Evolutionary conservation across 2,329 filamentous ascomycete species (phyloP).

Genomic region (Tolypocladium sp.): DNA sequence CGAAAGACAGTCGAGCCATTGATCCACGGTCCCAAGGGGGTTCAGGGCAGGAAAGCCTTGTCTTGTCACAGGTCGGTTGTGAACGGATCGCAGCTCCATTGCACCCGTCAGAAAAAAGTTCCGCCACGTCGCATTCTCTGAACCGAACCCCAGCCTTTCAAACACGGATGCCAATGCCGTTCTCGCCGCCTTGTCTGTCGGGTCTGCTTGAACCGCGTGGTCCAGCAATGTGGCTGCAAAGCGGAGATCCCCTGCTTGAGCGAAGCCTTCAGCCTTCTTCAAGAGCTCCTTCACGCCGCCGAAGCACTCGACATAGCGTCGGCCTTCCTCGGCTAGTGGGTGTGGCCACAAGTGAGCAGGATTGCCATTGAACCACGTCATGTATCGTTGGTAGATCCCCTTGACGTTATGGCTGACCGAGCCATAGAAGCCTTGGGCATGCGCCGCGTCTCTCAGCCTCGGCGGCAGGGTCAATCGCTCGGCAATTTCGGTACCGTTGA

Average conservation of each 20-base stretch:
- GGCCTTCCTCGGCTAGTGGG: slow-evolving; percentile 14
- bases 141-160: slow-evolving; percentile 22
- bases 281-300: slow-evolving; percentile 23
- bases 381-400: slow-evolving; percentile 12
- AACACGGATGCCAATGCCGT: slow-evolving; percentile 19
- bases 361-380: slow-evolving; percentile 13
- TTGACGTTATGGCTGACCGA: slow-evolving; percentile 28
- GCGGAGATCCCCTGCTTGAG: slow-evolving; percentile 20
- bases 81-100: slow-evolving; percentile 11
- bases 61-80: not conserved
- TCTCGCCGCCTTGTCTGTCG: slow-evolving; percentile 9
- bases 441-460: slow-evolving; percentile 12
- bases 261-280: slow-evolving; percentile 17
- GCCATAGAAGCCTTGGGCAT: slow-evolving; percentile 25
- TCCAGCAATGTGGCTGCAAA: slow-evolving; percentile 28
- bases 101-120: slow-evolving; percentile 27
- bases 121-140: slow-evolving; percentile 30
- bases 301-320: slow-evolving; percentile 25
- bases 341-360: slow-evolving; percentile 6
- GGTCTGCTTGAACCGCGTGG: slow-evolving; percentile 22
- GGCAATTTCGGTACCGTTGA: slow-evolving; percentile 28
- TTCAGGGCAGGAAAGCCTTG: not conserved
- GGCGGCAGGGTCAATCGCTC: slow-evolving; percentile 24
- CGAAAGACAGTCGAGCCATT: not conserved
- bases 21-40: not conserved